Conservation (phyloP, 1,284 basidiomycete species). For the Trametes hirsuta region DNA sequence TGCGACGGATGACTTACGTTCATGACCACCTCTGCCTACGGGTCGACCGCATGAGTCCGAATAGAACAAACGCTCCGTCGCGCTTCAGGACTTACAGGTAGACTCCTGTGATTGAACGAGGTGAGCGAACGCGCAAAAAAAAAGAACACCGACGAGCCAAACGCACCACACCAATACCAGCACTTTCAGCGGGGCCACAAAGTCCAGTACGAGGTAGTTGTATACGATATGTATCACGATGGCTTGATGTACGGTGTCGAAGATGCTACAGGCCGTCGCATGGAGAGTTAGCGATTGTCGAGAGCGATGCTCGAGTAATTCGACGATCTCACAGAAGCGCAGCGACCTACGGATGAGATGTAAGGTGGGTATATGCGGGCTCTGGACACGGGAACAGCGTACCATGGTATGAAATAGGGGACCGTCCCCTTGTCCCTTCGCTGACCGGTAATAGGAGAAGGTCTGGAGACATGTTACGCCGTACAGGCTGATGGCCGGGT, state of each 20-base stretch:
- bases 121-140: too few relatives aligned
- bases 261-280: background rate
- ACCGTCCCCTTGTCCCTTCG: background rate
- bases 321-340: background rate
- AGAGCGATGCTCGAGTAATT: background rate
- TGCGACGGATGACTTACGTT: too few relatives aligned
- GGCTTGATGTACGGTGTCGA: slow-evolving; percentile 5
- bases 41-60: too few relatives aligned
- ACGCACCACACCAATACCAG: background rate
- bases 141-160: background rate
- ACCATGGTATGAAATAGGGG: background rate
- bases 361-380: background rate
- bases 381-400: background rate
- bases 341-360: background rate
- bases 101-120: too few relatives aligned
- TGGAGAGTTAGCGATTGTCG: background rate
- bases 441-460: slow-evolving; percentile 7
- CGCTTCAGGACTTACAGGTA: too few relatives aligned
- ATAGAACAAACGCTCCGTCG: too few relatives aligned
- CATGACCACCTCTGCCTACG: too few relatives aligned
- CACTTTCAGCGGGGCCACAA: background rate
- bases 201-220: slow-evolving; percentile 7
- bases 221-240: slow-evolving; percentile 1
- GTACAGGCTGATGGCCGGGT: background rate
- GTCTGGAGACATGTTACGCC: slow-evolving; percentile 10